Percentiles rank a stretch among this genome's conserved stretches.
These are phyloP conservation scores for Lachancea fermentati DNA, from an alignment of 805 yeast species.

Conservation along the genomic window DNA sequence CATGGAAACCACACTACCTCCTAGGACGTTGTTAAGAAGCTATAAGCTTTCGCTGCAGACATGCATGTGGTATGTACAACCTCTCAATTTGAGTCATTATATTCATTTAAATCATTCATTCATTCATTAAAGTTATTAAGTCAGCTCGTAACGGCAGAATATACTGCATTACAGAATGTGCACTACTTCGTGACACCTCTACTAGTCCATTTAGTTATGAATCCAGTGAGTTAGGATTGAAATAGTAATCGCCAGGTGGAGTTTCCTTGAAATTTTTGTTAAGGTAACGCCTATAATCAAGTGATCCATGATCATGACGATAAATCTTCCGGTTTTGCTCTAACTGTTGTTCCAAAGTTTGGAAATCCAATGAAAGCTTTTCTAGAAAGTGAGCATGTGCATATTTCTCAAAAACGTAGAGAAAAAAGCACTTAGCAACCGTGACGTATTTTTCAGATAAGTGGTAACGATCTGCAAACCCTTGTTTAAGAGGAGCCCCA, in stretches of 20 bases:
- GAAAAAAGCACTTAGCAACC: slow-evolving; percentile 26
- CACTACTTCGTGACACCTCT: no score
- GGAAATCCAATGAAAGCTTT: slow-evolving; percentile 24
- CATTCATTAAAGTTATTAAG: not conserved
- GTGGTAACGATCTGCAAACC: slow-evolving; percentile 27
- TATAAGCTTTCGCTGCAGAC: no score
- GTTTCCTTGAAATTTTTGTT: not conserved
- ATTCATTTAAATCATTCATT: not conserved
- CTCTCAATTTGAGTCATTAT: no score
- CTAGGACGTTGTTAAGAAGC: no score
- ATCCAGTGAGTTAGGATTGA: slow-evolving; percentile 7
- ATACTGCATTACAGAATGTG: no score
- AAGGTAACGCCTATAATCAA: not conserved
- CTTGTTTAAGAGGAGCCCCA: slow-evolving; percentile 13
- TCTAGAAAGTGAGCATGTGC: slow-evolving; percentile 27
- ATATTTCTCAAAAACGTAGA: slow-evolving; percentile 18
- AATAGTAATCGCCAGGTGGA: slow-evolving; percentile 8
- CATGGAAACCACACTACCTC: no score
- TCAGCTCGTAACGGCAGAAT: not conserved
- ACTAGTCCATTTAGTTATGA: not conserved
- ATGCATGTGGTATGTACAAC: no score
- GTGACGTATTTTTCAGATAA: slow-evolving; percentile 25
- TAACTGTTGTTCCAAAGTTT: slow-evolving; percentile 16
- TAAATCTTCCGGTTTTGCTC: slow-evolving; percentile 6
- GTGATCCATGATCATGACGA: not conserved